Base-by-base conservation (phyloP, 1,284 basidiomycete genomes). In the Ustilago trichophora region DNA sequence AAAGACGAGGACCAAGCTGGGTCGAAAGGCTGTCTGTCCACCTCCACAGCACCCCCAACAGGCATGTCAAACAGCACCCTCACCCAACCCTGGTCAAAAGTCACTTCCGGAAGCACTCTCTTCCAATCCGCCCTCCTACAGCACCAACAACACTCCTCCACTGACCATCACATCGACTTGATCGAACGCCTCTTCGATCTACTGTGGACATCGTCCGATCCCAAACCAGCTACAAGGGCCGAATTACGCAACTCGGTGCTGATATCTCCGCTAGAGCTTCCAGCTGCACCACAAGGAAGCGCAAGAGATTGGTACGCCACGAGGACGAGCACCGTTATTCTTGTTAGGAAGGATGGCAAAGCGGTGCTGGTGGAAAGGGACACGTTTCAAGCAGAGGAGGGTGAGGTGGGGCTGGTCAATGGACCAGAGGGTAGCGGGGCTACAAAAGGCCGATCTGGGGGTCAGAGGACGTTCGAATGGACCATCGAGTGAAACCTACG, bases 241-340 rank as follows among this genome's bases (percentile, higher is more conserved):
- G 54, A 72, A 4, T 26, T 74, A 31, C 31, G 60, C 2, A 54
- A 57, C 19, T 68, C 69, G 12, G 40, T 74, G 19, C 44, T 68
- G 22, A 68, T 74, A 24, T 40, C 60, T 1, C 72, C 72, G 7
- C 33, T 73, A 6, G 12, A 50, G 6, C 13, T 66, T 0, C n/a
- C n/a, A n/a, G n/a, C n/a, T n/a, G n/a, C n/a, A n/a, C n/a, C n/a
- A n/a, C n/a, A 24, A 19, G n/a, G 3, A 22, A 12, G 3, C 31
- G n/a, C n/a, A n/a, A n/a, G 11, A 8, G 59, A 62, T n/a, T 72
- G 65, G 64, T 74, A 74, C 37, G 72, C 59, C 0, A 72, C 72
- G 0, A 16, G 72, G 12, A 68, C 68, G 2, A 55, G 57, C 15
- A 74, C 72, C 4, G 57, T 74, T 18, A 55, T 72, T 26, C 49